Base-by-base conservation (phyloP, 192 early-diverging fungal genomes). In the Backusella parvicylindrica region DNA sequence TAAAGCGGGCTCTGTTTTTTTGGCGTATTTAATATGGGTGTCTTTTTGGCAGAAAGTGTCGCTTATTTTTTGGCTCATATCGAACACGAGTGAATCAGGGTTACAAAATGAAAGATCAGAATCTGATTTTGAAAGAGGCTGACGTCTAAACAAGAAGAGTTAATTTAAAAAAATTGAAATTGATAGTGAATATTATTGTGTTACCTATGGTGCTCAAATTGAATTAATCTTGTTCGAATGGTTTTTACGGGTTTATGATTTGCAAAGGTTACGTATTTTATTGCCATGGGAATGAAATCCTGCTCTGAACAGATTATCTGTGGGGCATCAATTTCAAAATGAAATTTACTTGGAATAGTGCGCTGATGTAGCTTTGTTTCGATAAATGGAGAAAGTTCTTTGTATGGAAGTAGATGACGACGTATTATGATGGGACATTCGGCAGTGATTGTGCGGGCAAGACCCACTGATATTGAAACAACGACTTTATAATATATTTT, bases 281-380 rank as follows among this genome's bases (percentile, higher is more conserved):
- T 64, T 12, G 74, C 64, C 43, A 73, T 31, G 11, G 74, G 64
- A 26, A 80, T 50, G 37, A 53, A 37, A 9, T 67, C 74, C 36
- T 76, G 74, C 21, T 80, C 74, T 23, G 76, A 36, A 43, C 74
- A 80, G 11, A 75, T 40, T 16, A 76, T 63, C 16, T 72, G 75
- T 5, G 79, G 79, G 11, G 66, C 66, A 37, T 80, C 74, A 18
- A 80, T 70, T 36, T 80, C 79, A 18, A 76, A 80, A 49, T 80
- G 79, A 63, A 80, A 80, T 76, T 76, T 80, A n/a, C 74, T 70
- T n/a, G 79, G 79, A 6, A 80, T 35, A 2, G 79, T 80, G 30
- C 66, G 43, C 36, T 80, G 35, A 35, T 67, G 72, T 30, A 80
- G 28, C 33, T 68, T 64, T 40, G 79, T 69, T 69, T 80, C 79